These are phyloP conservation scores for Neocallimastix lanati DNA, from an alignment of 192 early-diverging fungal genomes.

Conservation along the genomic window DNA sequence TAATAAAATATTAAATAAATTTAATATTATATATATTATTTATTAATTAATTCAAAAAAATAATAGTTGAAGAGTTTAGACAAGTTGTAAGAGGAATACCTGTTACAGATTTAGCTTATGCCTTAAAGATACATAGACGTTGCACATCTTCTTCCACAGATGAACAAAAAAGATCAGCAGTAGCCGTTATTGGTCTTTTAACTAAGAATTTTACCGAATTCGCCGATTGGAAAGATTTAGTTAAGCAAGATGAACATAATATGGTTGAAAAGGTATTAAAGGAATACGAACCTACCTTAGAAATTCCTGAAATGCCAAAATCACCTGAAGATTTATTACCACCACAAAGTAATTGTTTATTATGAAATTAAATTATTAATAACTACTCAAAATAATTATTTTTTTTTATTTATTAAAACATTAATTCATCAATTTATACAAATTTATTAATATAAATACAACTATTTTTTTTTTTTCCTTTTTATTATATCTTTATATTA, in stretches of 20 bases:
- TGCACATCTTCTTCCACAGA: slow-evolving; percentile 40
- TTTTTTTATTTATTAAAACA: too few species aligned
- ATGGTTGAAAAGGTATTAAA: slow-evolving; percentile 53
- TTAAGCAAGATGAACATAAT: slow-evolving; percentile 59
- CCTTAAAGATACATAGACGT: slow-evolving; percentile 57
- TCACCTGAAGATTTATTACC: neutral
- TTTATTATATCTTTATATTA: too few species aligned
- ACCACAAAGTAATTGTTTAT: neutral
- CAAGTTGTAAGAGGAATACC: slow-evolving; percentile 54
- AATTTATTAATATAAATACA: too few species aligned
- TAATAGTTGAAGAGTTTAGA: slow-evolving; percentile 72
- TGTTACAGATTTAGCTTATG: slow-evolving; percentile 59
- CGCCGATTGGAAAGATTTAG: slow-evolving; percentile 76
- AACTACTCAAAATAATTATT: too few species aligned
- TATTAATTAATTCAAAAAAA: too few species aligned
- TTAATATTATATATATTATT: too few species aligned
- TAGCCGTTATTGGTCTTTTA: slow-evolving; percentile 60
- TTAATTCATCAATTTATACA: too few species aligned
- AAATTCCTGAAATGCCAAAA: neutral
- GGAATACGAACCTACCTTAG: slow-evolving; percentile 17
- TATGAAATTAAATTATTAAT: too few species aligned
- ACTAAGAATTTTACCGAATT: slow-evolving; percentile 59
- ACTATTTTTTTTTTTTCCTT: too few species aligned
- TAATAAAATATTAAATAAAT: too few species aligned
- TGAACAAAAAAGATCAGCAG: slow-evolving; percentile 55